These are phyloP conservation scores for Pseudogymnoascus sp. DNA, from an alignment of 2,329 filamentous ascomycete species.

Conservation along the genomic window DNA sequence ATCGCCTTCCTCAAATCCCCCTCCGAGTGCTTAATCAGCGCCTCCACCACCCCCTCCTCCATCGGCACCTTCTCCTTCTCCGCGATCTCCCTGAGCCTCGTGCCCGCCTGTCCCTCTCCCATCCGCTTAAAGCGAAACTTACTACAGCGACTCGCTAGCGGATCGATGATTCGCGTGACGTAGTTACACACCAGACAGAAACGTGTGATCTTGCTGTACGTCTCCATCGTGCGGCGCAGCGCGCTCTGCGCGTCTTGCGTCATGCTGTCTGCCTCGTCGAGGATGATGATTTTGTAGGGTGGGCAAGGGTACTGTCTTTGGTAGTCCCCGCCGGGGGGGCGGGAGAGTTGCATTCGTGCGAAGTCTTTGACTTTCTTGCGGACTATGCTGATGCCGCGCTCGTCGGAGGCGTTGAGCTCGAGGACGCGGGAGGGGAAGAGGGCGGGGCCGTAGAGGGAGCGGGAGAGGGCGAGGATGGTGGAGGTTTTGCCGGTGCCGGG, in stretches of 20 bases:
- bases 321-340: conserved; percentile 47
- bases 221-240: conserved; percentile 93
- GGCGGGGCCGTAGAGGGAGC: conserved; percentile 93
- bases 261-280: conserved; percentile 98
- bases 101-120: conserved; percentile 75
- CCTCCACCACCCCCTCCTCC: conserved; percentile 71
- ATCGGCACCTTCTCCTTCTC: conserved; percentile 65
- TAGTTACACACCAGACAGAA: conserved; percentile 99
- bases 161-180: conserved; percentile 95
- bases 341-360: conserved; percentile 85
- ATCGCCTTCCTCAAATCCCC: conserved; percentile 95
- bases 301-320: conserved; percentile 76
- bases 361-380: conserved; percentile 98
- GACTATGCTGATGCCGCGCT: conserved; percentile 94
- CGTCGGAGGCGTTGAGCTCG: conserved; percentile 97
- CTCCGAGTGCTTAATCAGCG: conserved; percentile 78
- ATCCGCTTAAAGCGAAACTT: conserved; percentile 98
- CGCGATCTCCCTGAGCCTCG: conserved; percentile 75
- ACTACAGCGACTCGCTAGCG: conserved; percentile 82
- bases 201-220: conserved; percentile 88
- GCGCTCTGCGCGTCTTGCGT: conserved; percentile 96
- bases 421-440: conserved; percentile 91
- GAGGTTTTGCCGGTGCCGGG: conserved; percentile 97
- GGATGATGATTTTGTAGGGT: conserved; percentile 97
- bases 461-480: conserved; percentile 91